Evolutionary conservation across 2,329 filamentous ascomycete species (phyloP).

Genomic region (Intubia oerlemansii): DNA sequence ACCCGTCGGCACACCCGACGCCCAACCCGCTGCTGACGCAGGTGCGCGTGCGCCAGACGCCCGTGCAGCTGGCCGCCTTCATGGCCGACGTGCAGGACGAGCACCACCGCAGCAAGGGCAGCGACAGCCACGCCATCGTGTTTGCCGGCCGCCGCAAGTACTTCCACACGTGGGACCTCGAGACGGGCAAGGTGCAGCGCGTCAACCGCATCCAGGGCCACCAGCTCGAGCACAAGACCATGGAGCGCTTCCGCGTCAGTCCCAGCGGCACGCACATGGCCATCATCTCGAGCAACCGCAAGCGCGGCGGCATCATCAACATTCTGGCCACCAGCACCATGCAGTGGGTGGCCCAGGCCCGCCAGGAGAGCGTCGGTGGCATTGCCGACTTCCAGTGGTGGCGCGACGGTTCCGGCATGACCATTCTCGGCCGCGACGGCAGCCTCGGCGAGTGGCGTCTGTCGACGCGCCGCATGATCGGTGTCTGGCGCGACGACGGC

Average conservation of each 20-base stretch:
- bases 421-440: constrained; percentile 66
- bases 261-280: constrained; percentile 77
- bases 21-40: constrained; percentile 83
- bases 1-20: constrained; percentile 48
- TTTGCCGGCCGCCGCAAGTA: constrained; percentile 74
- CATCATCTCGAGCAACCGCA: constrained; percentile 55
- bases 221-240: constrained; percentile 62
- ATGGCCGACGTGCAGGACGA: constrained; percentile 29
- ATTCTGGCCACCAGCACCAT: constrained; percentile 58
- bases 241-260: constrained; percentile 78
- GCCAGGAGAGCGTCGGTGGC: constrained; percentile 62
- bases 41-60: constrained; percentile 64
- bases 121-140: constrained; percentile 38
- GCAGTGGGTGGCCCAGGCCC: constrained; percentile 71
- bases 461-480: constrained; percentile 44
- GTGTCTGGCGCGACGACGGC: constrained; percentile 77
- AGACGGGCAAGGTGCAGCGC: constrained; percentile 64
- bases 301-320: constrained; percentile 77
- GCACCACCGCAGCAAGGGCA: constrained; percentile 15
- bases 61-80: constrained; percentile 71
- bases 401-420: constrained; percentile 62
- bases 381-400: constrained; percentile 90
- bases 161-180: constrained; percentile 87
- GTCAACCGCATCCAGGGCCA: constrained; percentile 56
- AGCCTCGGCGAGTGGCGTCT: constrained; percentile 82